These are phyloP conservation scores for Apiotrichum brassicae DNA, from an alignment of 1,284 basidiomycete species.

Conservation along the genomic window DNA sequence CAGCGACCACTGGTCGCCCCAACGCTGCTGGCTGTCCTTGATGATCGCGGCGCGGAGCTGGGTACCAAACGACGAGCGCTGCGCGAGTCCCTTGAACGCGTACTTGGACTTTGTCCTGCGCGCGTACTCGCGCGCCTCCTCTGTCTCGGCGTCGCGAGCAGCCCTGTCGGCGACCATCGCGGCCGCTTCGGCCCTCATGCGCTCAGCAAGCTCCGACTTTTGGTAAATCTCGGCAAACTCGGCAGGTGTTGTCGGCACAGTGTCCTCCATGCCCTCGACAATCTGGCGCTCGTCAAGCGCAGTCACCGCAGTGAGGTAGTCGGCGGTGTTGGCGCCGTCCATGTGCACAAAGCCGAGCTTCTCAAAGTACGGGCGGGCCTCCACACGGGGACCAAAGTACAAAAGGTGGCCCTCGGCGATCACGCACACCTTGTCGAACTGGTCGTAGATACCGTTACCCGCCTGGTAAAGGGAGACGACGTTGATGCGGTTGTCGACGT, in stretches of 20 bases:
- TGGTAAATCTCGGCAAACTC: conserved; percentile 51
- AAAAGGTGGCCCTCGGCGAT: conserved; percentile 72
- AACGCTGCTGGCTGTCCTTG: conserved; percentile 39
- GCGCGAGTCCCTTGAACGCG: conserved; percentile 15
- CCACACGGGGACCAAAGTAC: conserved; percentile 65
- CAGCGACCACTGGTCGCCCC: conserved; percentile 28
- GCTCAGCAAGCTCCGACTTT: conserved; percentile 25
- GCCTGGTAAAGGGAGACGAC: conserved; percentile 73
- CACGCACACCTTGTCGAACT: conserved; percentile 61
- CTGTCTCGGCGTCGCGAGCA: conserved; percentile 19
- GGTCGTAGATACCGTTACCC: conserved; percentile 49
- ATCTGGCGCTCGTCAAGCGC: conserved; percentile 56
- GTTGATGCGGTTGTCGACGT: conserved; percentile 68
- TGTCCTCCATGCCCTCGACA: conserved; percentile 48
- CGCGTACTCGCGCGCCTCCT: conserved; percentile 19
- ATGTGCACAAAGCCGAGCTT: conserved; percentile 62
- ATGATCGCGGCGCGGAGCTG: conserved; percentile 36
- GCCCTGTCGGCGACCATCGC: conserved; percentile 22
- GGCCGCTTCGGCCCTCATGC: conserved; percentile 34
- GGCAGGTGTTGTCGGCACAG: conserved; percentile 50
- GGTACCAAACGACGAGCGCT: conserved; percentile 26
- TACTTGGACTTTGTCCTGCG: conserved; percentile 24
- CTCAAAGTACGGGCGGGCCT: conserved; percentile 72
- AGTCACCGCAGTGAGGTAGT: conserved; percentile 57
- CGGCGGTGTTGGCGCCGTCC: conserved; percentile 47